Base-by-base conservation (phyloP, 768 basidiomycete genomes). In the Crassisporium funariophilum region DNA sequence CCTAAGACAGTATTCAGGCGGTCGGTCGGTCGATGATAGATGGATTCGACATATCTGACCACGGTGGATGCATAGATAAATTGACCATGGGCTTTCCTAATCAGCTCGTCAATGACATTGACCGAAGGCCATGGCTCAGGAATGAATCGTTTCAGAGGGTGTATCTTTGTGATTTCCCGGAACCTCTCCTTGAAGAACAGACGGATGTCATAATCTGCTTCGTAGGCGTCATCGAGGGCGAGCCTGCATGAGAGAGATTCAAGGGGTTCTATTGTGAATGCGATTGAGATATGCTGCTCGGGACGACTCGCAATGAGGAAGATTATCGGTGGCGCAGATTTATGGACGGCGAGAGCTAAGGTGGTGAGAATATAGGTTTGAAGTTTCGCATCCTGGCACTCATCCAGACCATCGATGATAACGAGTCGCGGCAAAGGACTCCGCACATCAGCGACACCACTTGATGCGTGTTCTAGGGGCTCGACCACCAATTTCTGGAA, bases 61-160 rank as follows among this genome's bases (percentile, higher is more conserved):
- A 54, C 49, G 0, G 56, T 57, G 0, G 59, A 49, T 0, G 55
- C 61, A 27, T 63, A 67, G 21, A 65, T 54, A 27, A 63, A 63
- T 36, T 60, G 52, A 0, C 64, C 62, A 0, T 55, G 55, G 1
- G 64, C 52, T 22, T 54, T 56, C 2, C 39, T 15, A 0, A 54
- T 57, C 3, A 66, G 49, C 0, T 22, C 17, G 10, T 53, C 23
- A 9, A 61, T 42, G 8, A 46, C 35, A 4, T 41, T 36, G 0
- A 38, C 13, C 1, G 46, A 4, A 1, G 62, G 65, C 65, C 62
- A 66, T 4, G 50, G 6, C 1, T 17, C 4, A 35, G 43, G 49
- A 22, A 40, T n/a, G n/a, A n/a, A n/a, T n/a, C n/a, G n/a, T n/a
- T n/a, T n/a, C n/a, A n/a, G n/a, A n/a, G n/a, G n/a, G n/a, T n/a